Evolutionary conservation across 2,329 filamentous ascomycete species (phyloP), one percentile per base, ranked within the genome.

Genomic region (Penicillium sp.): DNA sequence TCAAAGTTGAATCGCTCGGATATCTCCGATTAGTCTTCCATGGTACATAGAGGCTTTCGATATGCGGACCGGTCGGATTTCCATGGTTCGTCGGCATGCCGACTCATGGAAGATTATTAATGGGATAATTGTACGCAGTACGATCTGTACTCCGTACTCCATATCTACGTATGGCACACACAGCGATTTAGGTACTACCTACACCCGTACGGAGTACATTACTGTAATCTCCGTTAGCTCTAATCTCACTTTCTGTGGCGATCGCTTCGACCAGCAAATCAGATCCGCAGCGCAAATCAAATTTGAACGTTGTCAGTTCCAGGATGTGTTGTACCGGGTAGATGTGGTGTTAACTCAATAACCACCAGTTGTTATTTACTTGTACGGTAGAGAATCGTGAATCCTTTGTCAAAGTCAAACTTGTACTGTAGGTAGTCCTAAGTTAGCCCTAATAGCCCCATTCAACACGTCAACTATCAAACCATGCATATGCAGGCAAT

Each of bases 201-300:
- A 35, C 19, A 42, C 9, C 22, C n/a, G n/a, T n/a, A n/a, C n/a
- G n/a, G n/a, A n/a, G 19, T 16, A 27, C 6, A 29, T 25, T 28
- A 28, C 37, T 28, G 37, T 30, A 42, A 41, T 44, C 10, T 44
- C 31, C 37, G 36, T 47, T 41, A 14, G n/a, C n/a, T n/a, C n/a
- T n/a, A n/a, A n/a, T 2, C 22, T 25, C 3, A 8, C n/a, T 47
- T 48, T 18, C 16, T 12, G 48, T 51, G 52, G 54, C 48, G 45
- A 51, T 51, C 43, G 41, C 49, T 41, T 44, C 43, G 52, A 38
- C 13, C 48, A 28, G 33, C 52, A 38, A 53, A 57, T 57, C 49
- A 55, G 43, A 53, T 53, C 49, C 49, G 48, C 49, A 14, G 34
- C 19, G 40, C 13, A 19, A 50, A 25, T 37, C 48, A 46, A 43